Percentiles rank a stretch among this genome's conserved stretches.
Conservation (phyloP, 1,139 yeast species). For the Candida neerlandica region DNA sequence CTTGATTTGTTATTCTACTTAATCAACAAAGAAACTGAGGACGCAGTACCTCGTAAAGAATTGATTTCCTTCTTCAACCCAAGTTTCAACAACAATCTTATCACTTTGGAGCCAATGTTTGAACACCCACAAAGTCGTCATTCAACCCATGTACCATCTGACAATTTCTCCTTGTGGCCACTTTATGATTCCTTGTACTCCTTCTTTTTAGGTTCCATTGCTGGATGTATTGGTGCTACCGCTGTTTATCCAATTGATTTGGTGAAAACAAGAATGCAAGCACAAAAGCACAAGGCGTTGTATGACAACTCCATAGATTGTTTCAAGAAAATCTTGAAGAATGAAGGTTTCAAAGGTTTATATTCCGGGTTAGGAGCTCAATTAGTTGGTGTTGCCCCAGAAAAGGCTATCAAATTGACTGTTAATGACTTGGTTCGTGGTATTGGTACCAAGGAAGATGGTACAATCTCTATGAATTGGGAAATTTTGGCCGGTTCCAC, state of each 20-base stretch:
- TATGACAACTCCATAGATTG: conserved; percentile 88
- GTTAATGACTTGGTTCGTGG: conserved; percentile 89
- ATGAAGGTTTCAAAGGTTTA: conserved; percentile 86
- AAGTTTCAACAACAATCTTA: conserved; percentile 39
- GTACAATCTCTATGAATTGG: conserved; percentile 64
- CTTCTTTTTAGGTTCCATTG: conserved; percentile 87
- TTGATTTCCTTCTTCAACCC: conserved; percentile 53
- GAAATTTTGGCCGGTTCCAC: conserved; percentile 88
- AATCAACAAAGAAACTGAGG: conserved; percentile 46
- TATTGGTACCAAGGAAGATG: conserved; percentile 58
- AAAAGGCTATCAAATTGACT: conserved; percentile 94
- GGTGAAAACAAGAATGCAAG: conserved; percentile 97
- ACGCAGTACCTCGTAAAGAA: conserved; percentile 55
- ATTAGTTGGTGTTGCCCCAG: conserved; percentile 96
- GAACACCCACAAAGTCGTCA: conserved; percentile 47
- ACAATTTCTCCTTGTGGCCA: conserved; percentile 52
- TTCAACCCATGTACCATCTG: conserved; percentile 28
- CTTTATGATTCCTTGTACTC: conserved; percentile 87
- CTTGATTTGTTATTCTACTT: conserved; percentile 49
- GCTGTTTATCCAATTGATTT: conserved; percentile 97
- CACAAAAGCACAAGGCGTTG: conserved; percentile 73
- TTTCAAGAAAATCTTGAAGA: conserved; percentile 69
- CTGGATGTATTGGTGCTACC: conserved; percentile 98
- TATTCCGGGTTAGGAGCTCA: conserved; percentile 96
- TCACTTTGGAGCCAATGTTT: conserved; percentile 40